These are phyloP conservation scores for Melastoma malabathricum DNA, from an alignment of 345 rosid species.

Conservation along the genomic window DNA sequence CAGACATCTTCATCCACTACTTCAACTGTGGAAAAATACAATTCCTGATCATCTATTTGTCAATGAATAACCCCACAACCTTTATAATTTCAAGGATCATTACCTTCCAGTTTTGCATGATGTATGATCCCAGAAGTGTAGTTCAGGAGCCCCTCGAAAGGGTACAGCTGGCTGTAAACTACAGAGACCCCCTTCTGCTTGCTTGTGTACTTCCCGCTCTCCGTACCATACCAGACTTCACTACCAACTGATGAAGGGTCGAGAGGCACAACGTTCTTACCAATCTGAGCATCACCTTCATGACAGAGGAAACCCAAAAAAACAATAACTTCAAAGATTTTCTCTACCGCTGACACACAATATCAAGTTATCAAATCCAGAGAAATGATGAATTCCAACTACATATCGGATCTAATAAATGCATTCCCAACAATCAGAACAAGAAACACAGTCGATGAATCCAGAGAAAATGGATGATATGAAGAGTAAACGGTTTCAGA, in stretches of 20 bases:
- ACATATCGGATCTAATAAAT: too few species aligned
- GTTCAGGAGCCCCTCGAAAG: constrained; percentile 64
- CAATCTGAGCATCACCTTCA: constrained; percentile 62
- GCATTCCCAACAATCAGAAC: too few species aligned
- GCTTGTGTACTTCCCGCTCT: constrained; percentile 28
- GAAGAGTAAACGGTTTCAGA: constrained; percentile 2
- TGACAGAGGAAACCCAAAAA: not conserved
- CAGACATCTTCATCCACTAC: too few species aligned
- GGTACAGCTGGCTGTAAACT: constrained; percentile 67
- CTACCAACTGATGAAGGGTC: constrained; percentile 44
- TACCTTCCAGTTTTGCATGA: constrained; percentile 66
- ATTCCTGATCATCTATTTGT: too few species aligned
- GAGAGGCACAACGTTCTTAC: constrained; percentile 40
- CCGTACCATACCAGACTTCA: constrained; percentile 62
- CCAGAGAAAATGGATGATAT: too few species aligned
- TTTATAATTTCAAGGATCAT: not conserved
- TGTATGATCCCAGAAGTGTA: constrained; percentile 82
- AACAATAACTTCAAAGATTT: too few species aligned
- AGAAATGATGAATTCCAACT: too few species aligned
- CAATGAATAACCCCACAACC: too few species aligned
- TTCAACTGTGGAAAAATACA: too few species aligned
- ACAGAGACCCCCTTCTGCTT: constrained; percentile 33
- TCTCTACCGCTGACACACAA: too few species aligned
- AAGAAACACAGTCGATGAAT: too few species aligned
- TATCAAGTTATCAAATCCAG: too few species aligned